Evolutionary conservation across 75 land plant species (phyloP), one percentile per base, ranked within the genome.

Genomic region (Sequoia sempervirens): DNA sequence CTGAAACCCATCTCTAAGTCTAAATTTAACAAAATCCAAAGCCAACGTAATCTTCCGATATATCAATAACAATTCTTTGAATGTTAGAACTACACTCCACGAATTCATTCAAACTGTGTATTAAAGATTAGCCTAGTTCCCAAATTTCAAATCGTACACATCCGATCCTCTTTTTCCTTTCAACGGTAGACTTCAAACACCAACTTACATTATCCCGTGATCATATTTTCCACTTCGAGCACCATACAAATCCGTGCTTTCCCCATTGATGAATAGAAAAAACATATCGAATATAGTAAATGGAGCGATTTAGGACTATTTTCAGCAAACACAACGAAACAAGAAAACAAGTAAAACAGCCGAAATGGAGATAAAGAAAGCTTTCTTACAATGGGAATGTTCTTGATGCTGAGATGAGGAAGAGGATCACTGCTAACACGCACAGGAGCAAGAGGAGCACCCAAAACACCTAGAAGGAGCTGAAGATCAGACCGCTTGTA

Each of bases 391-490:
- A 87, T 87, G 81, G 88, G 88, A 41, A 82, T 84, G 45, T 84
- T 86, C 75, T 87, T 87, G 75, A 87, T 87, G 82, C 86, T 84
- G 61, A 87, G 88, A 85, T 85, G 86, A 66, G 88, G 88, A 50
- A 87, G 78, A 52, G 81, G 88, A 40, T 87, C 88, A 32, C 26
- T 43, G 32, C 87, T 83, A 84, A 90, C 93, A 66, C 88, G 90
- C 32, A 93, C 89, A 8, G 94, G 94, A 23, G 94, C 93, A 34
- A 93, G 88, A 1, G 94, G 94, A 13, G 93, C 93, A 50, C 91
- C 93, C 85, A 93, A 80, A 14, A 93, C 93, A 1, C 93, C 93
- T 9, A 92, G 88, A 79, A 93, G 86, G 47, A 93, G 82, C 86
- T 91, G 84, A 46, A 93, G 85, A 84, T 93, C 93, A 38, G 93